Evolutionary conservation across 2,329 filamentous ascomycete genomes (phyloP).

Genomic region (Diaporthe helianthi): DNA sequence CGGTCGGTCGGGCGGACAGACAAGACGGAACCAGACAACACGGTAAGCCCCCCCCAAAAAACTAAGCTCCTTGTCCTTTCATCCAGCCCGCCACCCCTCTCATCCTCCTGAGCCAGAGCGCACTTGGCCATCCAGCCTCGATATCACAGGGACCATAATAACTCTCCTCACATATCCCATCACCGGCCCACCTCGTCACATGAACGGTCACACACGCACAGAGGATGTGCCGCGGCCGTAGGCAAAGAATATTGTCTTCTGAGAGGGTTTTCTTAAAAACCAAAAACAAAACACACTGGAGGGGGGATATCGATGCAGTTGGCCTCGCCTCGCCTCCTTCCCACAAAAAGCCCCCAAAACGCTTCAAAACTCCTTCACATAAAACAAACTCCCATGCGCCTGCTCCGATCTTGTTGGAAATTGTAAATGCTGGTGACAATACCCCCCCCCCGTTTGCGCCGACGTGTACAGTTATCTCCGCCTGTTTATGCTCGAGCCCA

Average conservation of each 20-base stretch:
- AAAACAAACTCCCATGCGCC: slow-evolving; percentile 29
- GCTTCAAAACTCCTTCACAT: background rate
- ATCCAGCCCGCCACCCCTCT: background rate
- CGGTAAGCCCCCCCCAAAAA: background rate
- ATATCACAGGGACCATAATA: too few relatives aligned
- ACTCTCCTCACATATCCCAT: background rate
- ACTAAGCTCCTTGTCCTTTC: background rate
- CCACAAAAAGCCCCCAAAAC: background rate
- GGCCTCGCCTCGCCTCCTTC: background rate
- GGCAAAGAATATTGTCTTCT: background rate
- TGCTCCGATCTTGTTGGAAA: slow-evolving; percentile 19
- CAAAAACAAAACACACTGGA: slow-evolving; percentile 1
- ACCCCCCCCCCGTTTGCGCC: background rate
- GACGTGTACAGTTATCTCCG: background rate
- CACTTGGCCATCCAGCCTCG: too few relatives aligned
- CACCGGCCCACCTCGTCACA: background rate
- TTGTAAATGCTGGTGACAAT: slow-evolving; percentile 20
- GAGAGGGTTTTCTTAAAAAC: background rate
- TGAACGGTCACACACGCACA: background rate
- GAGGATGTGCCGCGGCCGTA: background rate
- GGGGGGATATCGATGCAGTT: slow-evolving; percentile 28
- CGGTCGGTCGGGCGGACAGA: background rate
- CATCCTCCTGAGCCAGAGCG: background rate
- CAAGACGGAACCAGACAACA: background rate
- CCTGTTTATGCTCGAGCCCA: background rate